Evolutionary conservation across 2,329 filamentous ascomycete genomes (phyloP), one percentile per base, ranked within the genome.

Genomic region (Hansfordia pulvinata): DNA sequence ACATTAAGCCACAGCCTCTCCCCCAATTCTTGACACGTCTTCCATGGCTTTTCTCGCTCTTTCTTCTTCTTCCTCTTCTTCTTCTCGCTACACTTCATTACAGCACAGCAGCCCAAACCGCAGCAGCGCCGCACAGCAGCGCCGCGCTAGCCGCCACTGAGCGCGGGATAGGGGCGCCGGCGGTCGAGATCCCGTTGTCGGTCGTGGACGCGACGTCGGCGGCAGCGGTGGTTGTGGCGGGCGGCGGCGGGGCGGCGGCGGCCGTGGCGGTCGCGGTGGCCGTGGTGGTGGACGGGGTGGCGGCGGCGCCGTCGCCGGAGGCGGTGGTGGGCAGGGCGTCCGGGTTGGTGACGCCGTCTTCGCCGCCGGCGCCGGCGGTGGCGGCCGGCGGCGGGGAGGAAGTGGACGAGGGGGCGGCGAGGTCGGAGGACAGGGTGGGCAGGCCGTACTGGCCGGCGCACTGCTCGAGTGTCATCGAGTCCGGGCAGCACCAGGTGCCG

Each of bases 401-500:
- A 14, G 48, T 43, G 13, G 47, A 35, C 18, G 47, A 44, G 25
- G 43, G 41, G 23, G 62, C 54, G 26, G 47, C 44, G 25, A 43
- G 41, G 23, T 62, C 54, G 26, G 56, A 56, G 26, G 56, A 49
- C 29, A 76, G 60, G 22, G 48, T 49, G 17, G 59, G 52, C 28
- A 66, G 49, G 23, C 46, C 50, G 38, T 62, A 64, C 17, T 52
- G 56, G 27, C 53, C 49, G 30, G 71, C 70, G 49, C 72, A 77
- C 23, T 62, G 49, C 15, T 48, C 49, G 25, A 73, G 54, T 34
- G 60, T 54, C 56, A 66, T 55, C 33, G 52, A 56, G 22, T 72
- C 50, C 21, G 69, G 68, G 50, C 72, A 77, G 57, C 72, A 77
- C 55, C 64, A 64, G 18, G 70, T 74, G 30, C 58, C 52, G 28